Evolutionary conservation across 2,329 filamentous ascomycete species (phyloP).

Genomic region (Beauveria scarabaeidicola): DNA sequence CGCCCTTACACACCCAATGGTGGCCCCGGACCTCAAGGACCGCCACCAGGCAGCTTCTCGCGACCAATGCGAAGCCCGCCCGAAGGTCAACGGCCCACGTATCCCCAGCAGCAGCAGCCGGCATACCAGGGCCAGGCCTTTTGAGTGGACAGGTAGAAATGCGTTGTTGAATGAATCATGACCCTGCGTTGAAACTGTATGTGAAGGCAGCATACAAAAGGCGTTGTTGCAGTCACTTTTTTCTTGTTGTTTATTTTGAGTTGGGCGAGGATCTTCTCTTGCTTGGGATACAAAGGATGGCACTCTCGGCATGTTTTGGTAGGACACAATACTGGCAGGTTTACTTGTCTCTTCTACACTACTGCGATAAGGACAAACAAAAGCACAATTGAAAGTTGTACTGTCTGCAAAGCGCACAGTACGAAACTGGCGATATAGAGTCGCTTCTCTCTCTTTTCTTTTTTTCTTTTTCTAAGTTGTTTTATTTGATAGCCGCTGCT

Average conservation of each 20-base stretch:
- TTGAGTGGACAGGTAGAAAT: constrained; percentile 13
- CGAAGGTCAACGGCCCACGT: constrained; percentile 9
- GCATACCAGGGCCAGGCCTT: constrained; percentile 31
- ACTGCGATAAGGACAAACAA: background rate
- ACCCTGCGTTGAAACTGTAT: background rate
- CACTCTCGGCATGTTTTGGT: background rate
- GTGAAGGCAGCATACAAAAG: constrained; percentile 1
- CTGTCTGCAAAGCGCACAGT: background rate
- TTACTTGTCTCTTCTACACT: background rate
- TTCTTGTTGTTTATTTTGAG: constrained; percentile 14
- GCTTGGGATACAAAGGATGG: constrained; percentile 1
- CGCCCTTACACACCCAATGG: constrained; percentile 10
- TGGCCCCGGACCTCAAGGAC: constrained; percentile 9
- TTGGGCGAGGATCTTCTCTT: background rate
- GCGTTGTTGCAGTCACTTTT: background rate
- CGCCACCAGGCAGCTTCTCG: constrained; percentile 23
- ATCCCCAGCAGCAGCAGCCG: constrained; percentile 7
- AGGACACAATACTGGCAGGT: background rate
- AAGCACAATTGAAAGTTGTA: background rate
- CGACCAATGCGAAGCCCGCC: constrained; percentile 21
- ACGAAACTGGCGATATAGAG: background rate
- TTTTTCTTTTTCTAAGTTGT: background rate
- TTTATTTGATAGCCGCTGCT: background rate
- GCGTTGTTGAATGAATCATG: constrained; percentile 5
- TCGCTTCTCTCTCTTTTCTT: background rate